Conservation (phyloP, 2,329 filamentous ascomycete species). For the Aspergillus sp. region DNA sequence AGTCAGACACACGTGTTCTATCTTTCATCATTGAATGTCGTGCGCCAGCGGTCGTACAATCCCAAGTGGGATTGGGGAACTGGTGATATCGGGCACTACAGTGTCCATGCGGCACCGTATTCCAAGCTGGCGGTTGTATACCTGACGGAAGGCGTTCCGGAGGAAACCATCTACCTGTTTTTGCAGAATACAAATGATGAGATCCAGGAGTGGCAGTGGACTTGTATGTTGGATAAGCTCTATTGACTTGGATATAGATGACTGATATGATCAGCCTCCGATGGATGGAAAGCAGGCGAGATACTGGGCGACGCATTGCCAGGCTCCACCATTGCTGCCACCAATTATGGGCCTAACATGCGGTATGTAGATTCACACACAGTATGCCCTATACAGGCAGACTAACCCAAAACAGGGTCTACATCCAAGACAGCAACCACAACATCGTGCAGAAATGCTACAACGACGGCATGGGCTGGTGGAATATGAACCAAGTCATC, state of each 20-base stretch:
- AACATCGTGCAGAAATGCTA: slow-evolving; percentile 1
- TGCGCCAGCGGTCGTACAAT: slow-evolving; percentile 1
- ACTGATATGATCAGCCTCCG: background rate
- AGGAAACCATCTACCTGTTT: background rate
- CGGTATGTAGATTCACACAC: background rate
- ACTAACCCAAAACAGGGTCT: slow-evolving; percentile 1
- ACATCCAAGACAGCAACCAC: slow-evolving; percentile 1
- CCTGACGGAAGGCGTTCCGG: background rate
- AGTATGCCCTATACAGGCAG: background rate
- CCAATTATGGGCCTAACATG: background rate
- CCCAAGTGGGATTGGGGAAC: background rate
- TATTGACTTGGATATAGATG: background rate
- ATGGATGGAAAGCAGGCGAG: background rate
- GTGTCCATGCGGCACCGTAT: slow-evolving; percentile 3
- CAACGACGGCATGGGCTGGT: slow-evolving; percentile 2
- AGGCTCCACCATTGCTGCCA: no score
- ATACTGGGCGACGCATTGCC: no score
- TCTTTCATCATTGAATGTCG: background rate
- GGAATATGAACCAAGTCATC: background rate
- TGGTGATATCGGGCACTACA: background rate
- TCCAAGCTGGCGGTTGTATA: background rate
- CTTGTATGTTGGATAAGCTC: background rate
- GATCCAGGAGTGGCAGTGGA: slow-evolving; percentile 3
- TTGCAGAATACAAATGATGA: slow-evolving; percentile 2
- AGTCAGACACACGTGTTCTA: slow-evolving; percentile 1